These are phyloP conservation scores for Aspergillus persii DNA, from an alignment of 2,329 filamentous ascomycete genomes.

Conservation along the genomic window DNA sequence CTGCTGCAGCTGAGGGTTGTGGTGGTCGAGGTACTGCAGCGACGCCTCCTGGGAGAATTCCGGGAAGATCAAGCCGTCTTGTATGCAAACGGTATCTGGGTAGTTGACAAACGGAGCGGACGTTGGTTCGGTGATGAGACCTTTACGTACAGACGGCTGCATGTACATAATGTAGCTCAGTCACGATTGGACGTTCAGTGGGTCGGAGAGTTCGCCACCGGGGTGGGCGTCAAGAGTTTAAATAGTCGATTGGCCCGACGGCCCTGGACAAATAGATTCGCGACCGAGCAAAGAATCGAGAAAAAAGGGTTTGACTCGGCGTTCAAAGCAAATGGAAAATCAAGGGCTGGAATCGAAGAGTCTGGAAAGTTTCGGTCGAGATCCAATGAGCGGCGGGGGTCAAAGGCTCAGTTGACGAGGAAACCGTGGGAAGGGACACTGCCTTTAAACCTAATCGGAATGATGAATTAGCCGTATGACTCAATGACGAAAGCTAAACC, in stretches of 20 bases:
- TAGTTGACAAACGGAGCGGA: conserved; percentile 24
- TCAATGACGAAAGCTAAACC: conserved; percentile 1
- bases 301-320: conserved; percentile 11
- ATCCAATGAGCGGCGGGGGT: neutral
- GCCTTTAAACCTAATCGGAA: conserved; percentile 3
- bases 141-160: conserved; percentile 41
- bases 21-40: conserved; percentile 23
- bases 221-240: conserved; percentile 22
- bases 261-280: conserved; percentile 21
- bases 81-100: conserved; percentile 35
- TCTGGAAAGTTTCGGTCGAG: conserved; percentile 25
- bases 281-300: conserved; percentile 26
- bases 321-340: conserved; percentile 1
- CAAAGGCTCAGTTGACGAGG: conserved; percentile 1
- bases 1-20: conserved; percentile 28
- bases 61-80: conserved; percentile 38
- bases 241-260: conserved; percentile 26
- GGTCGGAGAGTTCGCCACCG: conserved; percentile 27
- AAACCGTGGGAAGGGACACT: conserved; percentile 4
- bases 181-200: conserved; percentile 24
- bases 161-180: conserved; percentile 35
- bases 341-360: conserved; percentile 20
- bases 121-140: conserved; percentile 40
- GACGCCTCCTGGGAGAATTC: conserved; percentile 29
- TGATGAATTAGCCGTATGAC: conserved; percentile 8